These are phyloP conservation scores for Tuber magnatum DNA, from an alignment of 495 filamentous ascomycete species.

Conservation along the genomic window DNA sequence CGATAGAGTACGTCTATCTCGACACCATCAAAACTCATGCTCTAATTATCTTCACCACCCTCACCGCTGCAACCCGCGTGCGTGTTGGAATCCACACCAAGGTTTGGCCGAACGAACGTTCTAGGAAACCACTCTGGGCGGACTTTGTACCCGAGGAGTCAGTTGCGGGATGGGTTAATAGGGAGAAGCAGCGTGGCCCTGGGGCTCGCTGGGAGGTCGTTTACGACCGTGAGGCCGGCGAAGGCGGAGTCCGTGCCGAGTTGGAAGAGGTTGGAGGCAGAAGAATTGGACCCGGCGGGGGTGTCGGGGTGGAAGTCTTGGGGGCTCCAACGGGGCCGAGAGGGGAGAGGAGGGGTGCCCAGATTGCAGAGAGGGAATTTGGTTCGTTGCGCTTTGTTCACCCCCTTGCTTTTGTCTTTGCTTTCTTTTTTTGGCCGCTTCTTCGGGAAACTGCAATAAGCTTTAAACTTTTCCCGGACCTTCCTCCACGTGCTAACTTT, in stretches of 20 bases:
- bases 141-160: constrained; percentile 81
- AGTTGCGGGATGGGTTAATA: constrained; percentile 65
- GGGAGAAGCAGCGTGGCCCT: constrained; percentile 52
- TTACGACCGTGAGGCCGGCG: constrained; percentile 53
- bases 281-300: constrained; percentile 2
- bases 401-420: neutral
- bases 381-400: constrained; percentile 5
- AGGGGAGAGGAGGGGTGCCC: constrained; percentile 11
- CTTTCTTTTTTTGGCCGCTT: neutral
- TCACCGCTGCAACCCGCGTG: constrained; percentile 68
- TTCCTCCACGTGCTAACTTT: neutral
- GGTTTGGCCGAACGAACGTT: constrained; percentile 80
- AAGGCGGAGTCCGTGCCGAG: constrained; percentile 50
- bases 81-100: constrained; percentile 67
- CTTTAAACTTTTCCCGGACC: neutral
- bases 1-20: constrained; percentile 64
- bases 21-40: constrained; percentile 84
- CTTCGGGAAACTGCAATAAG: neutral
- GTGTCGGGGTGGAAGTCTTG: constrained; percentile 17
- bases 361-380: constrained; percentile 11
- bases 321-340: constrained; percentile 36
- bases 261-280: constrained; percentile 47
- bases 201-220: constrained; percentile 60
- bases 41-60: constrained; percentile 61
- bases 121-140: constrained; percentile 75